Evolutionary conservation across 2,329 filamentous ascomycete species (phyloP).

Genomic region (Phialophora tarda): DNA sequence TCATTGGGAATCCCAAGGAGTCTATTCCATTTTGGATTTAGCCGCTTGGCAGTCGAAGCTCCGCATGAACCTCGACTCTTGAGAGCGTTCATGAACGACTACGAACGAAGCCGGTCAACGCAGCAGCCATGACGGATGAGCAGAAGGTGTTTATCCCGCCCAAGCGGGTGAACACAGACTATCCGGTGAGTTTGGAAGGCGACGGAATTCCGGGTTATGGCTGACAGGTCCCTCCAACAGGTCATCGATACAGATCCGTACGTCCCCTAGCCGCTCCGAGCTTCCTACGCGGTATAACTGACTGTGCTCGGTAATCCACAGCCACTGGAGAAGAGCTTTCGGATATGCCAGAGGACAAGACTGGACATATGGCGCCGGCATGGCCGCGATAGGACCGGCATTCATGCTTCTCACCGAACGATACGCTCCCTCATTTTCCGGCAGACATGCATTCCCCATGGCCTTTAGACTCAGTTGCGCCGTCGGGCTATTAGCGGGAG

Average conservation of each 20-base stretch:
- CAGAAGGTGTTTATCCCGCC: slow-evolving; percentile 66
- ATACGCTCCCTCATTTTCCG: slow-evolving; percentile 82
- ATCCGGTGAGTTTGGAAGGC: slow-evolving; percentile 71
- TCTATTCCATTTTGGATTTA: slow-evolving; percentile 21
- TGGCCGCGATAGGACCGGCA: slow-evolving; percentile 73
- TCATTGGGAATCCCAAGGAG: slow-evolving; percentile 23
- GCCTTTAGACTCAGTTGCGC: slow-evolving; percentile 79
- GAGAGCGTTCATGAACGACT: slow-evolving; percentile 13
- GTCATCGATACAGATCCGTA: slow-evolving; percentile 99
- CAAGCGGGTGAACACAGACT: slow-evolving; percentile 81
- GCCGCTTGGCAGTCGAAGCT: slow-evolving; percentile 30
- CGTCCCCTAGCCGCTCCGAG: slow-evolving; percentile 45
- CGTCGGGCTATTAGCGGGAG: slow-evolving; percentile 76
- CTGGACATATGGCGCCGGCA: slow-evolving; percentile 72
- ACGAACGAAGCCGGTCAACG: slow-evolving; percentile 8
- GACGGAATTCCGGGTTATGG: slow-evolving; percentile 11
- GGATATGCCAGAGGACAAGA: slow-evolving; percentile 85
- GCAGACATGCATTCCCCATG: slow-evolving; percentile 79
- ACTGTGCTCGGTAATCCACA: slow-evolving; percentile 56
- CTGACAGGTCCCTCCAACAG: slow-evolving; percentile 58
- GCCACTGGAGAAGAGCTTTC: slow-evolving; percentile 85
- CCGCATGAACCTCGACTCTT: slow-evolving; percentile 31
- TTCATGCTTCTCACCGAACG: slow-evolving; percentile 80
- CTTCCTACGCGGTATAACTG: slow-evolving; percentile 31
- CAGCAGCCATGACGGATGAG: slow-evolving; percentile 37